A percentile compares a stretch with the other conserved stretches of the same genome.
These are phyloP conservation scores for Papilionanthe hybrid DNA, from an alignment of 116 monocot genomes.

Conservation along the genomic window DNA sequence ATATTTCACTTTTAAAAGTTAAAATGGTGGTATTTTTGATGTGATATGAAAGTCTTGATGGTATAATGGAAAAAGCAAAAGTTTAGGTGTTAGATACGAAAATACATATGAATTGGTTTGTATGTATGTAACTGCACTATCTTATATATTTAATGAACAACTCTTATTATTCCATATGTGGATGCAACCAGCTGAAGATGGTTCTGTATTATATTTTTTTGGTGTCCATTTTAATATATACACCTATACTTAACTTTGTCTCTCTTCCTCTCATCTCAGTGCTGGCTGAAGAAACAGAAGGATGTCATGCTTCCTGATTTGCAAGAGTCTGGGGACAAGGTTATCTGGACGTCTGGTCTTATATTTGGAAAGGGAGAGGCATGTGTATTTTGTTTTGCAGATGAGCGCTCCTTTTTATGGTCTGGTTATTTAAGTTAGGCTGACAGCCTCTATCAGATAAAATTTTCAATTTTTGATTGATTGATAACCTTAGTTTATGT, in stretches of 20 bases:
- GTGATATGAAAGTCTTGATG: too few relatives aligned
- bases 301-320: constrained; percentile 59
- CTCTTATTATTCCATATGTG: not conserved
- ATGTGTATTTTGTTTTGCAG: constrained; percentile 14
- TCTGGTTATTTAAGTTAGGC: too few relatives aligned
- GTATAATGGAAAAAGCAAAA: too few relatives aligned
- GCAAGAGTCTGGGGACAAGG: constrained; percentile 38
- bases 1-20: too few relatives aligned
- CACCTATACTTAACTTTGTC: constrained; percentile 4
- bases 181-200: not conserved
- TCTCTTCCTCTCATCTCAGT: constrained; percentile 36
- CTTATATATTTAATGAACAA: not conserved
- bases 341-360: constrained; percentile 92
- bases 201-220: not conserved
- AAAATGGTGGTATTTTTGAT: too few relatives aligned
- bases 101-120: too few relatives aligned
- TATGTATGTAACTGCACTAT: not conserved
- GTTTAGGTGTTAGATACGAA: too few relatives aligned
- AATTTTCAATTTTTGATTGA: too few relatives aligned
- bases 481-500: too few relatives aligned
- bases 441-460: too few relatives aligned
- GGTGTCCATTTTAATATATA: not conserved
- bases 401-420: not conserved
- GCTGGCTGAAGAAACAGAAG: constrained; percentile 96
- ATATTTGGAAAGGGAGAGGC: constrained; percentile 92